Evolutionary conservation across 1,284 basidiomycete species (phyloP), one percentile per base, ranked within the genome.

Genomic region (Trametes hirsuta): DNA sequence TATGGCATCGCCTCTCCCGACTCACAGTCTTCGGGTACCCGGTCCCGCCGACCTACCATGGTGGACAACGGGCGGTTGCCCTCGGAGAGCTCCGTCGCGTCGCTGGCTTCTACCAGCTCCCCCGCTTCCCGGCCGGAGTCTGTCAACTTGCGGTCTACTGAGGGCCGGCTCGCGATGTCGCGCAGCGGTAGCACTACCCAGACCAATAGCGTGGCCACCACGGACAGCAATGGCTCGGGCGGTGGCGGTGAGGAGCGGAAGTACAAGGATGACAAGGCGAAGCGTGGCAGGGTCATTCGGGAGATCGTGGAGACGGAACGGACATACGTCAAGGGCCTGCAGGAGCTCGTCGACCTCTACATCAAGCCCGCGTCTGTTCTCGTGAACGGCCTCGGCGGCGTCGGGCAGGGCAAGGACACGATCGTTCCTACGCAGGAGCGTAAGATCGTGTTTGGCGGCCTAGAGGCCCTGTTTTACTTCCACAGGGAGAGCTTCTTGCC

Each of bases 261-360:
- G 74, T 92, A 85, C 77, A 97, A 95, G 77, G 90, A 96, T 68
- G 93, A 96, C 74, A 90, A 87, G 72, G 78, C 80, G 11, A 95
- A 93, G 74, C 84, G 94, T 53, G 84, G 85, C 4, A 86, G 86
- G 76, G 84, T 95, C 47, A 81, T 95, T 53, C 84, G 87, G 48
- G 94, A 97, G 76, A 95, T 97, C 68, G 84, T 95, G 49, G 84
- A 91, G 69, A 98, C 97, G 45, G 97, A 99, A 75, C 84, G 93
- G 63, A 96, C 96, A 1, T 99, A 99, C 74, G 94, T 98, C 58
- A 91, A 91, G 67, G 93, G 94, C 12, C 77, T 99, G 22, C 88
- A 92, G 71, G 97, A 98, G 75, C 84, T 99, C 25, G 88, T 96
- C 52, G 92, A 96, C 60, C 97, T 99, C 62, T 99, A 99, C 73